These are phyloP conservation scores for Amylocarpus encephaloides DNA, from an alignment of 2,329 filamentous ascomycete genomes.

Conservation along the genomic window DNA sequence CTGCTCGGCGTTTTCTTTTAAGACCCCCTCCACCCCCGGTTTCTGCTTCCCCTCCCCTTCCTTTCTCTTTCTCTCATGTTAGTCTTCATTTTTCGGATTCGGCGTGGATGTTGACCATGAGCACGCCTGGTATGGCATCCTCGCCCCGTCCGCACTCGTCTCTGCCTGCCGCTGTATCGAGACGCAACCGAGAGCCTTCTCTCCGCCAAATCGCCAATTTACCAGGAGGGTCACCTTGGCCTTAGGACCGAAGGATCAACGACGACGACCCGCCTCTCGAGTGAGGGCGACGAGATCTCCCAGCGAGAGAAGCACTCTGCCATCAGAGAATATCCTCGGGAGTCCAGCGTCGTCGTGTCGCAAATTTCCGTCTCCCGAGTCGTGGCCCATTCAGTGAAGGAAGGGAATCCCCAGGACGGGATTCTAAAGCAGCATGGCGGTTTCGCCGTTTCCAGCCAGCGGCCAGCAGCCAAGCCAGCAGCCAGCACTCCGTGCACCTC, in stretches of 20 bases:
- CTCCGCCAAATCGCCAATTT: not conserved
- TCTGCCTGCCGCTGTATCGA: conserved; percentile 6
- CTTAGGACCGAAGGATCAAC: no score
- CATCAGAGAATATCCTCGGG: not conserved
- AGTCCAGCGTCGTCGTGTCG: conserved; percentile 6
- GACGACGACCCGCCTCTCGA: no score
- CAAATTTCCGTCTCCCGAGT: conserved; percentile 6
- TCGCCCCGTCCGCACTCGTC: conserved; percentile 3
- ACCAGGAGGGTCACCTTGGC: not conserved
- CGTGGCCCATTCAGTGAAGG: not conserved
- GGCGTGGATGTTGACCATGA: conserved; percentile 2
- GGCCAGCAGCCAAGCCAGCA: not conserved
- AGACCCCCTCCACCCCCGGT: conserved; percentile 14
- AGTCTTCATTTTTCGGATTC: not conserved
- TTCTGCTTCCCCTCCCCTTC: conserved; percentile 5
- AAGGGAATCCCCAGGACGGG: no score
- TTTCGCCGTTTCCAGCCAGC: conserved; percentile 16
- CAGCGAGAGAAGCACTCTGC: not conserved
- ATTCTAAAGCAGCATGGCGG: conserved; percentile 20
- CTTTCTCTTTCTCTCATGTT: conserved; percentile 5
- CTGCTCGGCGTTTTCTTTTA: conserved; percentile 23
- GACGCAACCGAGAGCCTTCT: not conserved
- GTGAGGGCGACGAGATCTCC: not conserved
- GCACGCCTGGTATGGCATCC: not conserved
- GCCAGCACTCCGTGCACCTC: not conserved